Evolutionary conservation across 805 yeast genomes (phyloP), one percentile per base, ranked within the genome.

Genomic region (Wickerhamiella alocasiicola): DNA sequence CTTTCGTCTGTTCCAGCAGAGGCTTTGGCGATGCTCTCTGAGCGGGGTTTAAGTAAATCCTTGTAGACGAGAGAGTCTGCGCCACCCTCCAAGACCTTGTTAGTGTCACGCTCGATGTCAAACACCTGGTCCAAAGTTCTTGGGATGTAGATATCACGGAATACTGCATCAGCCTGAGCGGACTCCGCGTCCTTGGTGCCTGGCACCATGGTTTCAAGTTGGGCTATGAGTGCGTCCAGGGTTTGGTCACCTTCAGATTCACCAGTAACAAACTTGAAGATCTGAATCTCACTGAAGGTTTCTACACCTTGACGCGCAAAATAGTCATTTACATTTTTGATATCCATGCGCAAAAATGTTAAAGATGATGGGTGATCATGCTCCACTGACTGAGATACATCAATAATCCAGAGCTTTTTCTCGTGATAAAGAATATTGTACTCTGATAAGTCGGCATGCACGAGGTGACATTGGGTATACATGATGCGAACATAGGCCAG

Each of bases 301-400:
- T 72, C 70, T 31, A 87, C 82, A 27, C 78, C 77, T 57, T 78
- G 76, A 52, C 70, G 71, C 46, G 76, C 68, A 53, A 91, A 91
- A 58, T 78, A 91, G 52, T 82, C 91, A 55, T 88, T 91, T 18
- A 88, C 82, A 55, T 91, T 91, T 59, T 88, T 91, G 55, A 91
- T 87, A 62, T 91, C 99, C 98, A 91, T 91, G 55, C 99, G 68
- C 45, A 91, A 63, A 57, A 91, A 91, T 58, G 91, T 97, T 49
- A 91, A 67, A 31, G 94, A 81, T 84, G 84, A 84, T 9, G 95
- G 97, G 61, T 91, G 99, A 52, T 85, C 95, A 7, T 95, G 96
- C 59, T 91, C 97, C 18, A 91, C 97, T 28, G 93, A 78, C 59
- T 91, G 99, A 1, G 97, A 87, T 9, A 91, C 99, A 63, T 91